Conservation (phyloP, 1,284 basidiomycete species). For the Salmacisia buchloeana region DNA sequence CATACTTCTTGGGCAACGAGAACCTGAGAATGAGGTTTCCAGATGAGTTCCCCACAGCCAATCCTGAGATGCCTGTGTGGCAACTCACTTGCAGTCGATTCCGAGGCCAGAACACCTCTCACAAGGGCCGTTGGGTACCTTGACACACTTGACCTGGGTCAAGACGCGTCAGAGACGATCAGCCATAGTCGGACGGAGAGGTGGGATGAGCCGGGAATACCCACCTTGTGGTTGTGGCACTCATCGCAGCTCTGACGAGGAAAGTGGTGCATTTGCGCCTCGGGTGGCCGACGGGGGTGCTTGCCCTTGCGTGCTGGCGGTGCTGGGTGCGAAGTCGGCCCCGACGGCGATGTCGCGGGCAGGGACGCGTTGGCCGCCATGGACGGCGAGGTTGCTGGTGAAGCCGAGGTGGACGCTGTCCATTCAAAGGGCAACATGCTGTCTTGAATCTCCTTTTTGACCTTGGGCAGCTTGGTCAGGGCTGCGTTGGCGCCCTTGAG, state of each 20-base stretch:
- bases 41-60: too few relatives aligned
- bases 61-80: not conserved
- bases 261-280: constrained; percentile 3
- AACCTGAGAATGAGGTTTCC: too few relatives aligned
- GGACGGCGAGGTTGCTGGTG: not conserved
- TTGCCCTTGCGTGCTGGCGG: not conserved
- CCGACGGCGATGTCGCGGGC: not conserved
- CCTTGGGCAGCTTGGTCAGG: not conserved
- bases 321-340: not conserved
- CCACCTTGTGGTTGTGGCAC: constrained; percentile 1
- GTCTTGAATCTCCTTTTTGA: not conserved
- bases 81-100: not conserved
- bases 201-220: not conserved
- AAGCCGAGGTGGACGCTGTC: not conserved
- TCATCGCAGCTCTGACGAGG: not conserved
- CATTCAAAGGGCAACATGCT: not conserved
- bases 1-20: constrained; percentile 3
- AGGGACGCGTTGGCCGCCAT: not conserved
- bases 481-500: not conserved
- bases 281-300: not conserved
- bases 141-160: not conserved
- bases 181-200: not conserved
- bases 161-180: not conserved
- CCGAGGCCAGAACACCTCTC: not conserved
- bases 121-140: not conserved